These are phyloP conservation scores for Zygosaccharomyces siamensis DNA, from an alignment of 805 yeast genomes.

Conservation along the genomic window DNA sequence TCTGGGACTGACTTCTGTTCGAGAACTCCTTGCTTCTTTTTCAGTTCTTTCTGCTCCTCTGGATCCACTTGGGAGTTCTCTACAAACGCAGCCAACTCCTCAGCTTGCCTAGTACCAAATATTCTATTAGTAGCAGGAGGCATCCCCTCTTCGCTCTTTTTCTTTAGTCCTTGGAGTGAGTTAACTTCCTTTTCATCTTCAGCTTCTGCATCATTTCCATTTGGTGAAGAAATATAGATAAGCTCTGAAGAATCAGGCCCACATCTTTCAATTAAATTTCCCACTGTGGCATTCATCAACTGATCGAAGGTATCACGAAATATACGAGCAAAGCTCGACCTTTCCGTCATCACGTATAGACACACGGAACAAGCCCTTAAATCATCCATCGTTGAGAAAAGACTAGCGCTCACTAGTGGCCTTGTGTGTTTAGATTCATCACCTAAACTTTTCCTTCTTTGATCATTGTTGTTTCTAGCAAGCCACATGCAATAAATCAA, in stretches of 20 bases:
- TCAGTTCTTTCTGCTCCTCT: constrained; percentile 46
- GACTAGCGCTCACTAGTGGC: constrained; percentile 50
- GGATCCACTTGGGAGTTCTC: constrained; percentile 37
- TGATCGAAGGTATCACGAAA: constrained; percentile 67
- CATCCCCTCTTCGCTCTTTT: constrained; percentile 41
- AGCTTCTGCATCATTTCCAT: constrained; percentile 3
- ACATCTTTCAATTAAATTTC: constrained; percentile 56
- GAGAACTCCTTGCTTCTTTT: constrained; percentile 45
- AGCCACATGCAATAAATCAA: constrained; percentile 63
- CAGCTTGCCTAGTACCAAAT: constrained; percentile 31
- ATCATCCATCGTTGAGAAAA: constrained; percentile 56
- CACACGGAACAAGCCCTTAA: constrained; percentile 61
- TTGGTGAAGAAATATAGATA: constrained; percentile 32
- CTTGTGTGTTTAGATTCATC: constrained; percentile 57
- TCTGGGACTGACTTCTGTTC: constrained; percentile 51
- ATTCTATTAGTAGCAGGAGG: constrained; percentile 56
- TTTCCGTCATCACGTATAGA: constrained; percentile 60
- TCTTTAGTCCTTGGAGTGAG: neutral
- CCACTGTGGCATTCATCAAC: constrained; percentile 58
- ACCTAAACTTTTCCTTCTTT: constrained; percentile 49
- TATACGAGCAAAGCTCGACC: constrained; percentile 55
- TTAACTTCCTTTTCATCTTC: constrained; percentile 7
- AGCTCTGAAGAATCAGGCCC: constrained; percentile 59
- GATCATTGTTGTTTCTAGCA: constrained; percentile 56
- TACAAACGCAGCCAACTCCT: constrained; percentile 35